Conservation (phyloP, 192 early-diverging fungal species). For the Coemansia sp. region DNA sequence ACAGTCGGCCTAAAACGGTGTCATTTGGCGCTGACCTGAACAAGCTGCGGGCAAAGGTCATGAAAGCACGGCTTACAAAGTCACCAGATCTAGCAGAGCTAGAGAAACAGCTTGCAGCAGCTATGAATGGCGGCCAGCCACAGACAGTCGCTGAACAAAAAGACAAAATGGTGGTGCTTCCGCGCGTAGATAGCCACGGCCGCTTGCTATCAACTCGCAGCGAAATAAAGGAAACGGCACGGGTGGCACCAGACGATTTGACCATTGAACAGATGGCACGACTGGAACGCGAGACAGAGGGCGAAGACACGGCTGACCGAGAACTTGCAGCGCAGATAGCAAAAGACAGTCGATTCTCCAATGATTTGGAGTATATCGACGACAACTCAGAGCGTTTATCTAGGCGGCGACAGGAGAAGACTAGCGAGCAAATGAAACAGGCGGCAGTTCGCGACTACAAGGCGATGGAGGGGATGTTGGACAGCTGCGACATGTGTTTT, state of each 20-base stretch:
- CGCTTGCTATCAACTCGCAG: slow-evolving; percentile 7
- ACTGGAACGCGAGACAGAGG: slow-evolving; percentile 23
- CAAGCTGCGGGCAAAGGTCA: slow-evolving; percentile 75
- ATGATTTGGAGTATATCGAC: slow-evolving; percentile 91
- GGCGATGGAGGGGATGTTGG: slow-evolving; percentile 56
- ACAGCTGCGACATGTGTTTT: slow-evolving; percentile 73
- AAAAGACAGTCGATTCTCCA: slow-evolving; percentile 32
- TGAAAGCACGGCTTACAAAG: slow-evolving; percentile 79
- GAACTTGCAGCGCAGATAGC: slow-evolving; percentile 44
- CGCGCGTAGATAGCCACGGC: slow-evolving; percentile 41
- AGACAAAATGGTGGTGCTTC: slow-evolving; percentile 36
- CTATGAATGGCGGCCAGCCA: slow-evolving; percentile 42
- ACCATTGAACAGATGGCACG: slow-evolving; percentile 32
- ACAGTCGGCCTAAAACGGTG: not conserved
- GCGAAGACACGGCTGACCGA: slow-evolving; percentile 25
- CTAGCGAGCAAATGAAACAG: slow-evolving; percentile 65
- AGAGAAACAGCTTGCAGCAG: slow-evolving; percentile 69
- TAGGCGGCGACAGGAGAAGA: slow-evolving; percentile 56
- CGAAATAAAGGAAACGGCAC: slow-evolving; percentile 12
- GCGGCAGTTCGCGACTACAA: slow-evolving; percentile 71
- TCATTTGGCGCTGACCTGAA: slow-evolving; percentile 66
- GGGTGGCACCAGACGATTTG: slow-evolving; percentile 8
- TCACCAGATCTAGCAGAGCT: slow-evolving; percentile 61
- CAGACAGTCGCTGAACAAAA: not conserved
- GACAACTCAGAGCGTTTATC: slow-evolving; percentile 81